Base-by-base conservation (phyloP, 129 eudicot species). In the Artemisia argyi region DNA sequence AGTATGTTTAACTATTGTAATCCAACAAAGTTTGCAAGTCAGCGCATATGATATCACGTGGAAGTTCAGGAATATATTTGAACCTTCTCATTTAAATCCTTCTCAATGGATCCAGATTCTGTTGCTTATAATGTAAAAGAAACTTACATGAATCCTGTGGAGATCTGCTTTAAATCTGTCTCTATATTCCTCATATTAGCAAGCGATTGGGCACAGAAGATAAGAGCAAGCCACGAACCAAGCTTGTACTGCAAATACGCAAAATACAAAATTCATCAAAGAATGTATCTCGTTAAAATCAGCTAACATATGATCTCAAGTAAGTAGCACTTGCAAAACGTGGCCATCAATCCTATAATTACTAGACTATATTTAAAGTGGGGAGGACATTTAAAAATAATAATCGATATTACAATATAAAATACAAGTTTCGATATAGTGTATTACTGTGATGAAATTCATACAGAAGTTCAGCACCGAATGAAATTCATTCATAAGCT, bases 61-160 rank as follows among this genome's bases (percentile, higher is more conserved):
- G 22, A 20, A 20, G 22, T 20, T 20, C 22, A 20, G 22, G 22
- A 20, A 1, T 20, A 20, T 20, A 20, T 20, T 20, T 20, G 22
- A 20, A 20, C 22, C 22, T 20, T 20, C 22, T 20, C 22, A 20
- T 20, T 20, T 20, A 1, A 20, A 20, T 20, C 22, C 22, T 20
- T 20, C 22, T 20, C 22, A 20, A 20, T 20, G 22, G 22, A 20
- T 20, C 22, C 1, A 20, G 0, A 20, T 20, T 20, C 22, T 20
- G 1, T 20, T 20, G 1, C 22, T 20, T 20, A 20, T 20, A 20
- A 20, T 20, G 22, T 20, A 20, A 20, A 54, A 71, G 17, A 54
- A 64, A 83, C 96, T 87, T 76, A 92, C 98, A 92, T 92, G 75
- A 92, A 82, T n/a, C 92, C 98, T 74, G 94, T 89, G n/a, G 98